These are phyloP conservation scores for Magnusiomyces clavatus DNA, from an alignment of 1,139 yeast genomes.

Conservation along the genomic window DNA sequence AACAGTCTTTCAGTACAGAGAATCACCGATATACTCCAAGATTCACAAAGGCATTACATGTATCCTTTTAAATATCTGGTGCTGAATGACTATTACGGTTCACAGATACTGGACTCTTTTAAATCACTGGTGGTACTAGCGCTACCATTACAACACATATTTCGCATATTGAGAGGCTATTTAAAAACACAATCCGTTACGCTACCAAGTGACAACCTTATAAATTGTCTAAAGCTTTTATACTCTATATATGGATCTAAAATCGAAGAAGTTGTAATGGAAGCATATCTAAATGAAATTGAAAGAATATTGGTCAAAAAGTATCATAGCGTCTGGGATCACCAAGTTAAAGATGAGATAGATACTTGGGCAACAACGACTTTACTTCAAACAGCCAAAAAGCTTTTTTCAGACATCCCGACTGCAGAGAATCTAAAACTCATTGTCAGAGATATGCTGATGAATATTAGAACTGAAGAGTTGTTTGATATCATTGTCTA, in stretches of 20 bases:
- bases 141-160: too few species aligned
- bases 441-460: constrained; percentile 8
- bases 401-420: too few species aligned
- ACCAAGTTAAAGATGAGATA: not conserved
- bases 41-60: not conserved
- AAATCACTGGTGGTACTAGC: too few species aligned
- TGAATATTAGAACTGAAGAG: constrained; percentile 45
- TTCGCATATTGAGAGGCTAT: too few species aligned
- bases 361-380: not conserved
- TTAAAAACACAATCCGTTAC: too few species aligned
- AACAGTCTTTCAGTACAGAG: too few species aligned
- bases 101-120: too few species aligned
- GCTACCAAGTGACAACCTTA: too few species aligned
- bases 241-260: too few species aligned
- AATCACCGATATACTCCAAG: not conserved
- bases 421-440: constrained; percentile 5
- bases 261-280: not conserved
- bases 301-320: not conserved
- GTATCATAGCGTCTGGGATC: not conserved
- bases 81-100: too few species aligned
- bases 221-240: too few species aligned
- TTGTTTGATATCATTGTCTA: constrained; percentile 53
- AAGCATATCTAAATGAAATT: not conserved
- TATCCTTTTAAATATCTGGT: not conserved
- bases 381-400: too few species aligned